A percentile compares a stretch with the other conserved stretches of the same genome.
These are phyloP conservation scores for Blumeriella jaapii DNA, from an alignment of 2,329 filamentous ascomycete species.

Conservation along the genomic window DNA sequence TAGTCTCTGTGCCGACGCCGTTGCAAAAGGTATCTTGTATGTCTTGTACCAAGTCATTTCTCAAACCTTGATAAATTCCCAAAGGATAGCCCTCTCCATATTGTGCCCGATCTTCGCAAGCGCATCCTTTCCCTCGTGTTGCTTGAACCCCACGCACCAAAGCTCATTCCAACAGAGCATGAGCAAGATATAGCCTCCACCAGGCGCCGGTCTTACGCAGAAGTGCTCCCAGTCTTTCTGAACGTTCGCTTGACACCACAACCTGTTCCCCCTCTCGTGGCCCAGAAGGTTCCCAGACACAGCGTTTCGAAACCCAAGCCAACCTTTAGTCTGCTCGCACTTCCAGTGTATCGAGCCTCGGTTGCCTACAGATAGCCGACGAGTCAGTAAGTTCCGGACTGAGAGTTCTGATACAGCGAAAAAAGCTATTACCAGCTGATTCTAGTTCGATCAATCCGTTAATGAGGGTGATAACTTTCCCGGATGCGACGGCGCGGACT, in stretches of 20 bases:
- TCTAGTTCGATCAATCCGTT: slow-evolving; percentile 11
- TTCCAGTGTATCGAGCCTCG: slow-evolving; percentile 15
- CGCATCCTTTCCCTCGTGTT: slow-evolving; percentile 9
- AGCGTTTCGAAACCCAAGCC: slow-evolving; percentile 15
- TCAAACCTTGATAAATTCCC: slow-evolving; percentile 16
- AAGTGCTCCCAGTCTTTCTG: slow-evolving; percentile 17
- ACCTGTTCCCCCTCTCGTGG: slow-evolving; percentile 9
- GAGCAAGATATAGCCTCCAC: slow-evolving; percentile 15
- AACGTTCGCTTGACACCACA: slow-evolving; percentile 9
- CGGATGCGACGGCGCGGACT: slow-evolving; percentile 12
- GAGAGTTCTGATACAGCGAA: no score
- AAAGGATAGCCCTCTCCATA: slow-evolving; percentile 9
- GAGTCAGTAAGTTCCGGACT: no score
- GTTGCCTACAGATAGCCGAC: slow-evolving; percentile 3
- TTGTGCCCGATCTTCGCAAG: slow-evolving; percentile 13
- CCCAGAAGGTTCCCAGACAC: slow-evolving; percentile 13
- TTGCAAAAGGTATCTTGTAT: no score
- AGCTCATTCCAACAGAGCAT: slow-evolving; percentile 18
- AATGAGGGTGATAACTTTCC: slow-evolving; percentile 13
- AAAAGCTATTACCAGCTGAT: slow-evolving; percentile 6
- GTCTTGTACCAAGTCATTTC: no score
- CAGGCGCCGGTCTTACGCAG: slow-evolving; percentile 13
- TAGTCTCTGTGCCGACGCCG: no score
- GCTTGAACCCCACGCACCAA: slow-evolving; percentile 12
- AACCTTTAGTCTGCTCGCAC: slow-evolving; percentile 17